A percentile compares a stretch with the other conserved stretches of the same genome.
Evolutionary conservation across 139 green algal genomes (phyloP).

Genomic region (Micromonas commoda): DNA sequence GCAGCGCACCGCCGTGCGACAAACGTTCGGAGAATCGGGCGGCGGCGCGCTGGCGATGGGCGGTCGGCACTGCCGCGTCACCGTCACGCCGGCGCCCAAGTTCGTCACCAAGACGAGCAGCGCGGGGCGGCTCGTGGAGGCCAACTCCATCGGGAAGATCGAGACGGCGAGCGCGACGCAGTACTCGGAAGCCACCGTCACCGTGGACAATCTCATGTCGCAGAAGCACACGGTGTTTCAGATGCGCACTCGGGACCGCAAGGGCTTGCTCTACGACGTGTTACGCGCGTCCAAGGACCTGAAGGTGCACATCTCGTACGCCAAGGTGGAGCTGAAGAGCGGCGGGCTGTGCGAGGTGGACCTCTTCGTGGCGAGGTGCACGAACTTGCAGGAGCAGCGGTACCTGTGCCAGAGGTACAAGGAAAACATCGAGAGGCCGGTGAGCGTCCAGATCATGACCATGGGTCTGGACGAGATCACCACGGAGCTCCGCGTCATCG

Average conservation of each 20-base stretch:
- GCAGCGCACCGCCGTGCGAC: background rate
- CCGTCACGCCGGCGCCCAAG: background rate
- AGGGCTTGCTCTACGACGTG: conserved; percentile 73
- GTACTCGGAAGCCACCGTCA: conserved; percentile 29
- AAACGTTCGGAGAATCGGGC: background rate
- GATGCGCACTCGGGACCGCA: conserved; percentile 53
- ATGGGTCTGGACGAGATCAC: conserved; percentile 27
- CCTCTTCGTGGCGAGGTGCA: conserved; percentile 51
- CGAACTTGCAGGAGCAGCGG: background rate
- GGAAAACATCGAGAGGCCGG: conserved; percentile 9
- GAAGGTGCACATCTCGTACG: conserved; percentile 57
- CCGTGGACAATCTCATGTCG: conserved; percentile 58
- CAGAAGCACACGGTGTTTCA: conserved; percentile 52
- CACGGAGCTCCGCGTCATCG: conserved; percentile 54
- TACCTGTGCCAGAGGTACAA: conserved; percentile 20
- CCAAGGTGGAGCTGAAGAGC: conserved; percentile 41
- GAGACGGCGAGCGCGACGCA: background rate
- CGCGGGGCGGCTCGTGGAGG: background rate
- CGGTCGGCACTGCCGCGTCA: background rate
- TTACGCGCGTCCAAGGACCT: conserved; percentile 63
- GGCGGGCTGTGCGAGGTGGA: conserved; percentile 39
- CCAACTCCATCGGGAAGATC: background rate
- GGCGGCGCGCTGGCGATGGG: background rate
- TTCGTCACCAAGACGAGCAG: conserved; percentile 8
- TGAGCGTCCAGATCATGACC: background rate